phyloP scores from a whole-genome alignment of 2,329 filamentous ascomycete genomes.

The Colletotrichum cordylinicola region DNA sequence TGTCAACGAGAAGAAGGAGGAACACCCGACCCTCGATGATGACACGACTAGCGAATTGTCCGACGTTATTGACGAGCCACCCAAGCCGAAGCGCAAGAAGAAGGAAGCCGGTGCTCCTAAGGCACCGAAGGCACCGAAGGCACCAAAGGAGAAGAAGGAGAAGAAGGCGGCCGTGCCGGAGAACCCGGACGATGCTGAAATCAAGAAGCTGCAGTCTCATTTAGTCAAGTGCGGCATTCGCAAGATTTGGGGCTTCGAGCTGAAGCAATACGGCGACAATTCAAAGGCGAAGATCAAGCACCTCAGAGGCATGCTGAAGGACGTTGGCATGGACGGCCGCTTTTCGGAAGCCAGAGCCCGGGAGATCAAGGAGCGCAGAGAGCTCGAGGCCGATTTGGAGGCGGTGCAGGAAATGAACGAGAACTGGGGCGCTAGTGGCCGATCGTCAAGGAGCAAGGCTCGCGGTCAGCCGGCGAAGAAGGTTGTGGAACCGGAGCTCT shows the following conservation, averaged over 20 bases:
- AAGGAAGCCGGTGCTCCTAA: conserved; percentile 41
- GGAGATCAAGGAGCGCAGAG: conserved; percentile 86
- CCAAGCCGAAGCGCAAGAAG: conserved; percentile 63
- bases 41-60: conserved; percentile 62
- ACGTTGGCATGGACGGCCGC: conserved; percentile 86
- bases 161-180: conserved; percentile 50
- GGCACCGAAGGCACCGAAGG: conserved; percentile 15
- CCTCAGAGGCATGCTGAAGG: conserved; percentile 77
- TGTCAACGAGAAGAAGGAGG: conserved; percentile 4
- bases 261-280: conserved; percentile 76
- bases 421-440: conserved; percentile 71
- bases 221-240: conserved; percentile 89
- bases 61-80: conserved; percentile 77
- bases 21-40: neutral
- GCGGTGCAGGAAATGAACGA: conserved; percentile 82
- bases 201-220: conserved; percentile 87
- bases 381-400: conserved; percentile 84
- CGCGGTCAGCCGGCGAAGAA: conserved; percentile 33
- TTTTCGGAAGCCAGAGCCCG: conserved; percentile 85
- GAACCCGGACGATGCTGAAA: conserved; percentile 76
- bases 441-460: conserved; percentile 41
- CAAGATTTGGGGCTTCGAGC: conserved; percentile 88
- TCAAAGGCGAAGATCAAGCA: conserved; percentile 82
- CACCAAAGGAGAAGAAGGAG: neutral
- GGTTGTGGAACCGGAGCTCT: conserved; percentile 32